These are phyloP conservation scores for Pseudoturritis turrita DNA, from an alignment of 345 rosid species.

Conservation along the genomic window DNA sequence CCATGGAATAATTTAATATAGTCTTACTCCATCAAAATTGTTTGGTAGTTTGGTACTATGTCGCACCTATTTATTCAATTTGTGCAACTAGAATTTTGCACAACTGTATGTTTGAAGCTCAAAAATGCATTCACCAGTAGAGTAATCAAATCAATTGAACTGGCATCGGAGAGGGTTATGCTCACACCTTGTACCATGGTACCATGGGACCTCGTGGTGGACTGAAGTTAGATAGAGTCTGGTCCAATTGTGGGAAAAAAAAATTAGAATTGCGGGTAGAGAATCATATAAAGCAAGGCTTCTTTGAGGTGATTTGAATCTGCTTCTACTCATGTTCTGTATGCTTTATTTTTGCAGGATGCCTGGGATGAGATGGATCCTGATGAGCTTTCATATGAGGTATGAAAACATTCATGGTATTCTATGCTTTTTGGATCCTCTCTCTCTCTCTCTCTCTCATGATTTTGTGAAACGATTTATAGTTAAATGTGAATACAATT, in stretches of 20 bases:
- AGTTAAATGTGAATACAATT: neutral
- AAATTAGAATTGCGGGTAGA: neutral
- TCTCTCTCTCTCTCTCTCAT: neutral
- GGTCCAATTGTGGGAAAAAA: neutral
- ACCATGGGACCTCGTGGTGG: neutral
- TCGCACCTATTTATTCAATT: neutral
- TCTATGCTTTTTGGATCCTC: neutral
- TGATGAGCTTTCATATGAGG: slow-evolving; percentile 92
- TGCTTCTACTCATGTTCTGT: neutral
- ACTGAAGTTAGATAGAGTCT: slow-evolving; percentile 6
- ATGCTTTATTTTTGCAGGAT: slow-evolving; percentile 45
- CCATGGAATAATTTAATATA: neutral
- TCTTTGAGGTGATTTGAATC: slow-evolving; percentile 6
- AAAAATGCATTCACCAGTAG: neutral
- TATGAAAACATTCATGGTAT: slow-evolving; percentile 22
- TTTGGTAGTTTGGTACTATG: neutral
- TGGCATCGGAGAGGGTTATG: neutral
- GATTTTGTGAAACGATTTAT: neutral
- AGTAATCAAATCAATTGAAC: neutral
- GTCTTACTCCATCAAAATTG: neutral
- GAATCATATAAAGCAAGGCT: neutral
- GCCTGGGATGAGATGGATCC: slow-evolving; percentile 94
- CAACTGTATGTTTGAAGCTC: neutral
- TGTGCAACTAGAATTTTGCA: slow-evolving; percentile 2
- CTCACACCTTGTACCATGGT: neutral